Evolutionary conservation across 192 early-diverging fungal genomes (phyloP).

Genomic region (Podila epigama): DNA sequence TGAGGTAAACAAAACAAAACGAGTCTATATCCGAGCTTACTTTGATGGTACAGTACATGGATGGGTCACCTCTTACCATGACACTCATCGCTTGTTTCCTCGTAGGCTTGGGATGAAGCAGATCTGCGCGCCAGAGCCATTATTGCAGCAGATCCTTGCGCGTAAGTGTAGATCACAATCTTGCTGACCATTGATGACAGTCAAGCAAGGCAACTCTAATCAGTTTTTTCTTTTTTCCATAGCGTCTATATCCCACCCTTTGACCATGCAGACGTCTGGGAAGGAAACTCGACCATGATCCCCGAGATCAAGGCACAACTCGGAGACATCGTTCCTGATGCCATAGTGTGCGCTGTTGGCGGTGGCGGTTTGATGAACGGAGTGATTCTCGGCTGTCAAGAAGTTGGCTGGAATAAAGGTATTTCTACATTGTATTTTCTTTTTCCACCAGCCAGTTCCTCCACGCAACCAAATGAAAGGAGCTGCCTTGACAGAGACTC

Average conservation of each 20-base stretch:
- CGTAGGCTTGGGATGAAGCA: slow-evolving; percentile 54
- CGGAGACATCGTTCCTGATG: slow-evolving; percentile 61
- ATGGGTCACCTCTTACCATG: background rate
- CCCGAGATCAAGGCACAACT: slow-evolving; percentile 72
- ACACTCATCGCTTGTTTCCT: background rate
- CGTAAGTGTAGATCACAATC: slow-evolving; percentile 44
- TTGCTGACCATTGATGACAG: no score
- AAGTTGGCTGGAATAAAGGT: slow-evolving; percentile 64
- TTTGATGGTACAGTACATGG: background rate
- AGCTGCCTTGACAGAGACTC: no score
- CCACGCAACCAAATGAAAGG: no score
- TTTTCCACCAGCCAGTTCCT: no score
- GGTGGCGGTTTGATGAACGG: slow-evolving; percentile 77
- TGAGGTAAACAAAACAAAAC: slow-evolving; percentile 38
- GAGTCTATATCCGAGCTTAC: no score
- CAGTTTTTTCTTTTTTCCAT: background rate
- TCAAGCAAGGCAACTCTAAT: no score
- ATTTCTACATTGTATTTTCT: background rate
- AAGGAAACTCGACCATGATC: slow-evolving; percentile 68
- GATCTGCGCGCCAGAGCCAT: slow-evolving; percentile 52
- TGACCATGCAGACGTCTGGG: slow-evolving; percentile 64
- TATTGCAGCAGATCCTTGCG: slow-evolving; percentile 45
- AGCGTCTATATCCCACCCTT: slow-evolving; percentile 63
- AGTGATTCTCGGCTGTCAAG: slow-evolving; percentile 67
- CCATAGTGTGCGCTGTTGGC: slow-evolving; percentile 70